Percentiles rank a stretch among this genome's conserved stretches.
phyloP scores from a whole-genome alignment of 805 yeast species.

The Hemisphaericaspora nanyangensis region DNA sequence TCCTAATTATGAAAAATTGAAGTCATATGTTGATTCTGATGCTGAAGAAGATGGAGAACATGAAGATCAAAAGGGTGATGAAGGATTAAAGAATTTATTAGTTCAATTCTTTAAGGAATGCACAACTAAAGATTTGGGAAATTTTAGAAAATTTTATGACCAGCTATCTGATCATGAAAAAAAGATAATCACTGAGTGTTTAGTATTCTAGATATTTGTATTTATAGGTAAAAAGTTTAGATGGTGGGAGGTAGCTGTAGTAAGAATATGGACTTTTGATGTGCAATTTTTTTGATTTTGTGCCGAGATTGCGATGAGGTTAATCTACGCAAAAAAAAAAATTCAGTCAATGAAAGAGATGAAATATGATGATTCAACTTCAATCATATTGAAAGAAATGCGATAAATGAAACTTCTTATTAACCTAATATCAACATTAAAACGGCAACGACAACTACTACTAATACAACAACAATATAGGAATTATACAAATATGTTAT shows the following conservation, averaged over 20 bases:
- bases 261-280: background rate
- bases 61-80: slow-evolving; percentile 24
- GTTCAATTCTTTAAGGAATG: slow-evolving; percentile 54
- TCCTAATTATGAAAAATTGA: slow-evolving; percentile 59
- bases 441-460: no score
- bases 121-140: slow-evolving; percentile 43
- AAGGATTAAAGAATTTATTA: slow-evolving; percentile 38
- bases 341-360: no score
- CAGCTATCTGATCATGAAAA: slow-evolving; percentile 51
- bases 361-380: no score
- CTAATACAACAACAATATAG: no score
- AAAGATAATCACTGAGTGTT: slow-evolving; percentile 46
- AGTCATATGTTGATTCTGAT: slow-evolving; percentile 50
- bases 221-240: no score
- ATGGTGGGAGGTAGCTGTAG: background rate
- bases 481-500: slow-evolving; percentile 1
- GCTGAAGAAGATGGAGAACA: slow-evolving; percentile 32
- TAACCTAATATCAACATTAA: no score
- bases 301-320: no score
- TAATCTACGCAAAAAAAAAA: no score
- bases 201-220: slow-evolving; percentile 34
- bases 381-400: no score
- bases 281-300: background rate
- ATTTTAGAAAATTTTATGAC: slow-evolving; percentile 52
- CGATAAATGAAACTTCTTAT: no score